Evolutionary conservation across 2,329 filamentous ascomycete genomes (phyloP), one percentile per base, ranked within the genome.

Genomic region (Colletotrichum noveboracense): DNA sequence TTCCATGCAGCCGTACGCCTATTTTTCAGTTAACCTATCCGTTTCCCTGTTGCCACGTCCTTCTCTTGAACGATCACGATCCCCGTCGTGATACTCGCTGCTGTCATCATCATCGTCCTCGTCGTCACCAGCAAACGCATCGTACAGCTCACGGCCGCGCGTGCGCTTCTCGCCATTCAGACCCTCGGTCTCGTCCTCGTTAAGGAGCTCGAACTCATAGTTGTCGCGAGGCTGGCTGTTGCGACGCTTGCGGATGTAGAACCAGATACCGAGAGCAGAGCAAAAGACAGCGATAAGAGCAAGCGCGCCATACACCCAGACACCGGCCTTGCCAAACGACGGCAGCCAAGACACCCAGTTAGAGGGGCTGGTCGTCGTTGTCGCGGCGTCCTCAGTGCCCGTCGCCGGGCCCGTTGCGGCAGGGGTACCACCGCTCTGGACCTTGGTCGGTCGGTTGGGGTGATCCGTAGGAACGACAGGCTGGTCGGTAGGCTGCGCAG

Each of bases 181-280:
- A 32, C 89, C 88, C 79, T 93, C 88, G 18, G 89, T 88, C 79
- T 98, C 96, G 24, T 95, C 94, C 71, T 96, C 94, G 80, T 97
- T 94, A 64, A 99, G 90, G 77, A 98, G 93, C 85, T 98, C 96
- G 79, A 99, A 99, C 80, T 98, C 96, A 84, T 98, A 98, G 82
- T 94, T 93, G 80, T 96, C 94, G 66, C 94, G 92, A 5, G 93
- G 90, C 83, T 92, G 92, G 84, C 94, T 95, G 55, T 94, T 92
- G 82, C 93, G 94, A 73, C 94, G 93, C 32, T 96, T 93, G 58
- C 96, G 94, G 73, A 96, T 87, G 84, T 91, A 95, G 79, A 98
- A 91, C 87, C 96, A 98, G 58, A 93, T 88, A n/a, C 92, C 95
- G 0, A 99, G 90, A 5, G 93, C 94, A 71, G 88, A 85, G 84